These are phyloP conservation scores for Mycena kentingensis DNA, from an alignment of 768 basidiomycete genomes.

Conservation along the genomic window DNA sequence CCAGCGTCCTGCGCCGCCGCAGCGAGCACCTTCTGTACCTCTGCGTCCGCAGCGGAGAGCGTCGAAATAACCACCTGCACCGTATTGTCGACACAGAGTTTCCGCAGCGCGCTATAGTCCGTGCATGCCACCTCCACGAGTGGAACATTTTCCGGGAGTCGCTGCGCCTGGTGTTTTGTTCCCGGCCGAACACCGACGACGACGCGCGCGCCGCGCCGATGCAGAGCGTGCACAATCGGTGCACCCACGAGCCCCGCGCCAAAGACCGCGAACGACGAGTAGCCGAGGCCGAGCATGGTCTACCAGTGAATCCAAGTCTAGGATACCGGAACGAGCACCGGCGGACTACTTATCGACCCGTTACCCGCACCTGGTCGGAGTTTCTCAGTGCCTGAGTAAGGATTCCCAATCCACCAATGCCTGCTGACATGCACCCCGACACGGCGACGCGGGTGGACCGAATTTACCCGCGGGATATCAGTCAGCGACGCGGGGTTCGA, in stretches of 20 bases:
- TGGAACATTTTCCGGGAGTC: constrained; percentile 19
- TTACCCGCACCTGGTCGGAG: too few species aligned
- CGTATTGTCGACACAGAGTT: constrained; percentile 28
- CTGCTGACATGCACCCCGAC: too few species aligned
- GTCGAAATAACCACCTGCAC: constrained; percentile 38
- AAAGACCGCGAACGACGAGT: constrained; percentile 38
- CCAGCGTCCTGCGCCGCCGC: constrained; percentile 35
- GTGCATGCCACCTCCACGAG: constrained; percentile 30
- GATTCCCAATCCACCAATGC: too few species aligned
- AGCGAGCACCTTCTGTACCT: constrained; percentile 31
- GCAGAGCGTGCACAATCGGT: constrained; percentile 32
- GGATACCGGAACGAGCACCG: too few species aligned
- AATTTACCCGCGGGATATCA: too few species aligned
- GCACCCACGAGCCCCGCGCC: constrained; percentile 38
- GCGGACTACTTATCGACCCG: too few species aligned
- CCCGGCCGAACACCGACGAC: constrained; percentile 18
- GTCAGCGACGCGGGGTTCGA: too few species aligned
- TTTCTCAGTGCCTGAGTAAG: too few species aligned
- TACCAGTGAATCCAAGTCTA: neutral
- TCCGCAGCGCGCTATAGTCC: constrained; percentile 24
- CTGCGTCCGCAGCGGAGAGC: constrained; percentile 31
- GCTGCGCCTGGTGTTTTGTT: constrained; percentile 2
- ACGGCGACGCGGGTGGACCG: too few species aligned
- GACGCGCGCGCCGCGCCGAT: constrained; percentile 13
- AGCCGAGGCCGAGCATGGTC: constrained; percentile 3